Evolutionary conservation across 768 basidiomycete species (phyloP).

Genomic region (Boletus sensibilis): DNA sequence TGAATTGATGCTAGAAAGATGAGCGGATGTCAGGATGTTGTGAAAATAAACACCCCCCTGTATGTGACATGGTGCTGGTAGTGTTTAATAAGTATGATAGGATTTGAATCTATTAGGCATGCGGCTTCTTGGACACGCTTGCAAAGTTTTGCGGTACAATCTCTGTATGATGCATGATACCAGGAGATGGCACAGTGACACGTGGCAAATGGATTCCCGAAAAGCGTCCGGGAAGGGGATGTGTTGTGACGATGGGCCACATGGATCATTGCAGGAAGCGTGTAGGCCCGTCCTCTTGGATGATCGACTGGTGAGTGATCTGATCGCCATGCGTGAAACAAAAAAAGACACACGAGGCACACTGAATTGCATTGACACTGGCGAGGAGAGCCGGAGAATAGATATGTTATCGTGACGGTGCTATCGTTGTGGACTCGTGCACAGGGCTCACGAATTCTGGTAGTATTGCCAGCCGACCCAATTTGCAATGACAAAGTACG

Average conservation of each 20-base stretch:
- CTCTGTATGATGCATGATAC: constrained; percentile 1
- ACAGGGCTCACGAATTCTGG: constrained; percentile 66
- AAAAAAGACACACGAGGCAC: constrained; percentile 22
- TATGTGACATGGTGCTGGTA: constrained; percentile 3
- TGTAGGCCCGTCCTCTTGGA: constrained; percentile 17
- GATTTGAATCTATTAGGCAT: constrained; percentile 18
- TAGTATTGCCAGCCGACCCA: constrained; percentile 99
- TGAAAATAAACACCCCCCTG: constrained; percentile 1
- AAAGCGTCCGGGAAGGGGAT: background rate
- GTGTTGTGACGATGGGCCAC: constrained; percentile 10
- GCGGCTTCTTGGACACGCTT: constrained; percentile 16
- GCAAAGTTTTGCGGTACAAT: constrained; percentile 9
- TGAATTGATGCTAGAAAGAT: constrained; percentile 8
- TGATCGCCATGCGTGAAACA: constrained; percentile 17
- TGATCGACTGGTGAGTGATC: constrained; percentile 19
- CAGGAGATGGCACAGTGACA: background rate
- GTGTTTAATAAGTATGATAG: constrained; percentile 15
- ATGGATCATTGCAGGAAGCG: constrained; percentile 24
- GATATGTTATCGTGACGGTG: constrained; percentile 1
- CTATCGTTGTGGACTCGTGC: constrained; percentile 8
- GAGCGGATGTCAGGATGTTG: constrained; percentile 11
- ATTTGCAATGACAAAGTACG: constrained; percentile 94
- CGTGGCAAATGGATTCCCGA: constrained; percentile 13
- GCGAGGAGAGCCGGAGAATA: constrained; percentile 5
- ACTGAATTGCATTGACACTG: constrained; percentile 16